A percentile compares a stretch with the other conserved stretches of the same genome.
Conservation (phyloP, 805 yeast genomes). For the Pichia scutulata region DNA sequence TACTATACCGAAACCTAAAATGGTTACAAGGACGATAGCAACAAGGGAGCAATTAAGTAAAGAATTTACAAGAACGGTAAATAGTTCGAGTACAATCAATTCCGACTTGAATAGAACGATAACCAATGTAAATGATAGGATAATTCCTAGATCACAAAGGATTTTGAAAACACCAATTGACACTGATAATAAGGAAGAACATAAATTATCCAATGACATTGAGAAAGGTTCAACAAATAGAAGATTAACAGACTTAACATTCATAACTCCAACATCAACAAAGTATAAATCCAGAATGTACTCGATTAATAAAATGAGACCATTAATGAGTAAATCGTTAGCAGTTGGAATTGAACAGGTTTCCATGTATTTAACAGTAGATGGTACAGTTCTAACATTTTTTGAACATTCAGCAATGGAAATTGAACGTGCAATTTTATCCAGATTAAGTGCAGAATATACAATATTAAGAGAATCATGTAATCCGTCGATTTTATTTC, state of each 20-base stretch:
- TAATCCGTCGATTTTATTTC: constrained; percentile 45
- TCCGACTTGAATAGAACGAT: neutral
- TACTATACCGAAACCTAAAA: neutral
- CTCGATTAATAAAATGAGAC: constrained; percentile 35
- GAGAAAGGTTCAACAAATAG: constrained; percentile 21
- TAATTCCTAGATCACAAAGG: constrained; percentile 1
- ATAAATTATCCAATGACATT: constrained; percentile 1
- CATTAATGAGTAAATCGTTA: constrained; percentile 34
- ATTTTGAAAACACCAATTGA: neutral
- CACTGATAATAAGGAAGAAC: constrained; percentile 1
- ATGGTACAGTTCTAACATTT: constrained; percentile 44
- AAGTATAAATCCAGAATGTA: constrained; percentile 18
- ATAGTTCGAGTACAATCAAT: neutral
- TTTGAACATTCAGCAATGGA: constrained; percentile 51
- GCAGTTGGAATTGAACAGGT: constrained; percentile 51
- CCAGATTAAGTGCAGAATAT: constrained; percentile 37
- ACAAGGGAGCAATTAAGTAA: constrained; percentile 7
- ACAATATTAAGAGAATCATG: constrained; percentile 44
- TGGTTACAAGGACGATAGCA: constrained; percentile 9
- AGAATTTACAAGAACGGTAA: constrained; percentile 6
- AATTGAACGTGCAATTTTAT: constrained; percentile 43
- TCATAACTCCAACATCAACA: constrained; percentile 11
- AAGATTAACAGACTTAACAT: constrained; percentile 29
- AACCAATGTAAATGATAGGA: neutral
- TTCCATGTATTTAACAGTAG: constrained; percentile 38